Evolutionary conservation across 805 yeast genomes (phyloP).

Genomic region (Pichia sporocuriosa): DNA sequence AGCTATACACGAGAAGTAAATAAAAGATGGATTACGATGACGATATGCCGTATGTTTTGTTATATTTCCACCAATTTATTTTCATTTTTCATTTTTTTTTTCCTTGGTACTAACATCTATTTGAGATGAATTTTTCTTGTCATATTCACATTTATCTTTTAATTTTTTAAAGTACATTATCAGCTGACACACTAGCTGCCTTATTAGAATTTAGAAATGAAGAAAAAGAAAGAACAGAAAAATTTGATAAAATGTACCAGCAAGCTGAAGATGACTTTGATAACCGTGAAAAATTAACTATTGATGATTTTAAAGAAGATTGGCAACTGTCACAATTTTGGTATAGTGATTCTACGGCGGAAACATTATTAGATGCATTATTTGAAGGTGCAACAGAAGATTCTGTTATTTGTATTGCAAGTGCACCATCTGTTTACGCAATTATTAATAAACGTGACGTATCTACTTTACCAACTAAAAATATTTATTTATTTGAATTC

Average conservation of each 20-base stretch:
- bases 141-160: not conserved
- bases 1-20: not conserved
- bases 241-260: constrained; percentile 47
- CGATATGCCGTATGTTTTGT: constrained; percentile 9
- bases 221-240: constrained; percentile 48
- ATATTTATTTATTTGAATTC: constrained; percentile 70
- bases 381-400: constrained; percentile 68
- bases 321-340: constrained; percentile 95
- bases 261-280: constrained; percentile 52
- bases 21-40: constrained; percentile 10
- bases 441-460: constrained; percentile 55
- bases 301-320: constrained; percentile 78
- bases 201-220: constrained; percentile 60
- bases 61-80: too few relatives aligned
- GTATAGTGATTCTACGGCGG: constrained; percentile 74
- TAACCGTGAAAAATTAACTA: constrained; percentile 30
- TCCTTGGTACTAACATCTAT: not conserved
- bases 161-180: constrained; percentile 31
- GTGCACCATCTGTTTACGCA: constrained; percentile 91
- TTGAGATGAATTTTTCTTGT: too few relatives aligned
- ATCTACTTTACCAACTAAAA: constrained; percentile 51
- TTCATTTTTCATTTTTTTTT: not conserved
- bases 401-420: constrained; percentile 67
- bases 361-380: constrained; percentile 57
- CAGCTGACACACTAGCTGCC: constrained; percentile 47